phyloP scores from a whole-genome alignment of 805 yeast species.

The Teunomyces panamensis region DNA sequence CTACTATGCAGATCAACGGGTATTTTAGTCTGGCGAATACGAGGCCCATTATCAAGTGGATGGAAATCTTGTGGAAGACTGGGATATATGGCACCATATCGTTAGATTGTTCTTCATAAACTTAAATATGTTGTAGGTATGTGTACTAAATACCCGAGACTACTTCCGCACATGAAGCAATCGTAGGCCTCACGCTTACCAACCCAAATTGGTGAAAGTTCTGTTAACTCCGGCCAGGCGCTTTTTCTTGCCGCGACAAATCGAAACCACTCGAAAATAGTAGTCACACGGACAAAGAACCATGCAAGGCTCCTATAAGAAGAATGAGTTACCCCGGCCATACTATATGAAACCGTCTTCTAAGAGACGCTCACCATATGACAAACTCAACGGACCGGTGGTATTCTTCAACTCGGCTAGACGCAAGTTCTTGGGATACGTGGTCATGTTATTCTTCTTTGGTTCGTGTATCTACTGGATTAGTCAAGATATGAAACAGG shows the following conservation, averaged over 20 bases:
- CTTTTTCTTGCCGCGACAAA: not conserved
- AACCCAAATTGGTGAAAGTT: not conserved
- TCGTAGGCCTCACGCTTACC: too few species aligned
- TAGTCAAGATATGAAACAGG: slow-evolving; percentile 33
- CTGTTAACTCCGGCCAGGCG: not conserved
- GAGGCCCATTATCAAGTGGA: not conserved
- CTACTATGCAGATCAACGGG: not conserved
- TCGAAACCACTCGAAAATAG: not conserved
- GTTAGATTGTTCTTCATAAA: not conserved
- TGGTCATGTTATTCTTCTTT: slow-evolving; percentile 31
- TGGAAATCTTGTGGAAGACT: not conserved
- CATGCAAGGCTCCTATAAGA: slow-evolving; percentile 45
- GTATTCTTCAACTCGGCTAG: slow-evolving; percentile 35
- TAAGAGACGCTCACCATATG: slow-evolving; percentile 34
- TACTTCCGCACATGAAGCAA: too few species aligned
- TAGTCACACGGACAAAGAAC: not conserved
- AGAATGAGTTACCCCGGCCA: slow-evolving; percentile 44
- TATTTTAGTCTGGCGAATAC: not conserved
- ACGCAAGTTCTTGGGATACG: slow-evolving; percentile 37
- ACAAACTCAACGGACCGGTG: slow-evolving; percentile 22
- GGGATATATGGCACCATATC: not conserved
- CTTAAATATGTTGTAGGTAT: not conserved
- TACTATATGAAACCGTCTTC: slow-evolving; percentile 44
- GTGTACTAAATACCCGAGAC: not conserved
- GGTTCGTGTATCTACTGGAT: slow-evolving; percentile 35